These are phyloP conservation scores for Farysia itapuensis DNA, from an alignment of 1,284 basidiomycete species.

Conservation along the genomic window DNA sequence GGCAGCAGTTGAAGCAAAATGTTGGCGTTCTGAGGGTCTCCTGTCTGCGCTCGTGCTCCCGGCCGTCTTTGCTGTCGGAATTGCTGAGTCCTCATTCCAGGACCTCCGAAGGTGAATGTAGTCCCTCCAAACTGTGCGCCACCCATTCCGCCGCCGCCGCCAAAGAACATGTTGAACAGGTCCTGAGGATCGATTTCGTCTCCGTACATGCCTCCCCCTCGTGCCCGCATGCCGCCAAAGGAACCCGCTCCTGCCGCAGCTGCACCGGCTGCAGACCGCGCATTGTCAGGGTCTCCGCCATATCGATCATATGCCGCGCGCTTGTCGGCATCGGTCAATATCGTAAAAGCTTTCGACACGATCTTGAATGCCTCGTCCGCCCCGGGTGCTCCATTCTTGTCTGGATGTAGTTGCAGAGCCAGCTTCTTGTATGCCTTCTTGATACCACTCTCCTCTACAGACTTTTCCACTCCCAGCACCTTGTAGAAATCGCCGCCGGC, in stretches of 20 bases:
- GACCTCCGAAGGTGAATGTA: constrained; percentile 54
- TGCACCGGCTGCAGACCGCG: constrained; percentile 70
- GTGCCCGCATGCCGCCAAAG: constrained; percentile 27
- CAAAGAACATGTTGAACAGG: constrained; percentile 98
- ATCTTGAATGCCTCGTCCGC: constrained; percentile 99
- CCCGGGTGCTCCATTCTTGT: constrained; percentile 96
- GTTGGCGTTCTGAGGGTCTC: constrained; percentile 67
- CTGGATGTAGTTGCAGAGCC: constrained; percentile 89
- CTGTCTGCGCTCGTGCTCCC: constrained; percentile 54
- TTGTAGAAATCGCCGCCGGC: constrained; percentile 92
- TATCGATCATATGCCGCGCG: constrained; percentile 83
- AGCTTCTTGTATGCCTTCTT: constrained; percentile 99
- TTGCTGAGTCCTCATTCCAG: constrained; percentile 46
- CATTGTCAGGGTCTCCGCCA: constrained; percentile 82
- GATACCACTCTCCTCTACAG: constrained; percentile 74
- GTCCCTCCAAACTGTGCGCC: constrained; percentile 36
- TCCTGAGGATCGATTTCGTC: constrained; percentile 92
- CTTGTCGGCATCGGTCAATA: constrained; percentile 89
- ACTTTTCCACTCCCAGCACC: constrained; percentile 80
- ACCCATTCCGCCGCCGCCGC: constrained; percentile 66
- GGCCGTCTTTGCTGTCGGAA: constrained; percentile 32
- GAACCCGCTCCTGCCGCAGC: constrained; percentile 32
- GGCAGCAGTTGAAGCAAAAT: constrained; percentile 82
- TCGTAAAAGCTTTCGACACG: constrained; percentile 96
- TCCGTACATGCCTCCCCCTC: constrained; percentile 57